Percentiles rank a stretch among this genome's conserved stretches.
Evolutionary conservation across 768 basidiomycete genomes (phyloP).

Genomic region (Lactarius deliciosus): DNA sequence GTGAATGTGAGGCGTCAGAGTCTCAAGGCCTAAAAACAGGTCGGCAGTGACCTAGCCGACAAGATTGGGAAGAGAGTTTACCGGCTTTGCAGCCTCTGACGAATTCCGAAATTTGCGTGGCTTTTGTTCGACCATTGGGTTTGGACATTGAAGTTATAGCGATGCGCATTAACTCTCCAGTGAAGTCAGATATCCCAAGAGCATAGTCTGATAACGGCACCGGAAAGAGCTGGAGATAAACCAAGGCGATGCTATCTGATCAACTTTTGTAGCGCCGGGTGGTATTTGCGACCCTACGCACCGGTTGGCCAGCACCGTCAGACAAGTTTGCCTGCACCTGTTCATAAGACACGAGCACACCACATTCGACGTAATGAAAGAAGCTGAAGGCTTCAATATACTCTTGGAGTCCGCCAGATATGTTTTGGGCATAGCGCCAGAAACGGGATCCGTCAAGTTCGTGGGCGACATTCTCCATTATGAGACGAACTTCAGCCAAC

Average conservation of each 20-base stretch:
- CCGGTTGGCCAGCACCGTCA: conserved; percentile 49
- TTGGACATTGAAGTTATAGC: conserved; percentile 81
- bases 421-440: conserved; percentile 73
- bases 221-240: conserved; percentile 62
- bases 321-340: conserved; percentile 66
- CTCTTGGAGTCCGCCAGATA: conserved; percentile 87
- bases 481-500: conserved; percentile 59
- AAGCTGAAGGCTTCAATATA: conserved; percentile 95
- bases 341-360: conserved; percentile 61
- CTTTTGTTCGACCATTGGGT: conserved; percentile 62
- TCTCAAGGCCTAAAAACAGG: conserved; percentile 65
- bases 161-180: conserved; percentile 95
- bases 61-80: conserved; percentile 32
- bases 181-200: conserved; percentile 90
- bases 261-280: neutral
- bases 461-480: conserved; percentile 60
- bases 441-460: conserved; percentile 69
- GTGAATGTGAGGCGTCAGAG: conserved; percentile 63
- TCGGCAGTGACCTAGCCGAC: neutral
- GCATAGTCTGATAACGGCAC: conserved; percentile 83
- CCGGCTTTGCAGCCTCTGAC: conserved; percentile 76
- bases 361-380: conserved; percentile 75
- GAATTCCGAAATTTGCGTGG: conserved; percentile 63
- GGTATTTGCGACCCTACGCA: conserved; percentile 7
- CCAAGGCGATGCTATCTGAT: conserved; percentile 4